A percentile compares a stretch with the other conserved stretches of the same genome.
Conservation (phyloP, 768 basidiomycete species). For the Sporobolomyces phaffii region DNA sequence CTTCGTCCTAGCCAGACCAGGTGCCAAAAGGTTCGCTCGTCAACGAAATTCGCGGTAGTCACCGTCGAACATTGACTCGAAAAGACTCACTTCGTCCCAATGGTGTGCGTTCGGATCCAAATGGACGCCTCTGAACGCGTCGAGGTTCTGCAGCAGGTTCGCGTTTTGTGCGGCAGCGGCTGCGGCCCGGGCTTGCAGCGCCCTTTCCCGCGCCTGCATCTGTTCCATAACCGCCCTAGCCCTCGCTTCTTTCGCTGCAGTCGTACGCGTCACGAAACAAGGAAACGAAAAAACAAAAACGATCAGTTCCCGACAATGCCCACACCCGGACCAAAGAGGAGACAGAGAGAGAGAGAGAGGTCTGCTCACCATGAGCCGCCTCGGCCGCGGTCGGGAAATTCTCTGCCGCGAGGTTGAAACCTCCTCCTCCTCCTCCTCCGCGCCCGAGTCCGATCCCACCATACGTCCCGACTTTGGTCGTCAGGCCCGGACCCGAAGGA, state of each 20-base stretch:
- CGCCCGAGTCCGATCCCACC: constrained; percentile 59
- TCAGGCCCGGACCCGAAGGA: constrained; percentile 32
- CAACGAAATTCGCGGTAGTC: no score
- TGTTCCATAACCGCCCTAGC: constrained; percentile 32
- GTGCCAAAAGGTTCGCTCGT: no score
- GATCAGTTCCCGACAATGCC: no score
- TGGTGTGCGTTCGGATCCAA: constrained; percentile 88
- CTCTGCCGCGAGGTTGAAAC: constrained; percentile 33
- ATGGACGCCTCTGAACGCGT: constrained; percentile 89
- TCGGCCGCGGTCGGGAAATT: constrained; percentile 98
- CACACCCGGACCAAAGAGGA: no score
- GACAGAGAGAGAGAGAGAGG: constrained; percentile 6
- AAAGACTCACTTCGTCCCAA: constrained; percentile 95
- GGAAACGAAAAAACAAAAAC: no score
- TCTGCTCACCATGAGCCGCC: constrained; percentile 71
- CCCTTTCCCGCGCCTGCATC: constrained; percentile 37
- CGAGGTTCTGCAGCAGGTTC: constrained; percentile 70
- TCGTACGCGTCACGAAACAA: no score
- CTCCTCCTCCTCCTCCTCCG: constrained; percentile 46
- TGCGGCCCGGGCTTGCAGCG: constrained; percentile 52
- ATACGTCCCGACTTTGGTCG: constrained; percentile 62
- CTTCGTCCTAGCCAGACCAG: constrained; percentile 73
- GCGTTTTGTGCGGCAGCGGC: constrained; percentile 58
- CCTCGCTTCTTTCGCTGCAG: constrained; percentile 39
- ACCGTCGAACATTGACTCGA: no score